Base-by-base conservation (phyloP, 805 yeast genomes). In the Candida orba region DNA sequence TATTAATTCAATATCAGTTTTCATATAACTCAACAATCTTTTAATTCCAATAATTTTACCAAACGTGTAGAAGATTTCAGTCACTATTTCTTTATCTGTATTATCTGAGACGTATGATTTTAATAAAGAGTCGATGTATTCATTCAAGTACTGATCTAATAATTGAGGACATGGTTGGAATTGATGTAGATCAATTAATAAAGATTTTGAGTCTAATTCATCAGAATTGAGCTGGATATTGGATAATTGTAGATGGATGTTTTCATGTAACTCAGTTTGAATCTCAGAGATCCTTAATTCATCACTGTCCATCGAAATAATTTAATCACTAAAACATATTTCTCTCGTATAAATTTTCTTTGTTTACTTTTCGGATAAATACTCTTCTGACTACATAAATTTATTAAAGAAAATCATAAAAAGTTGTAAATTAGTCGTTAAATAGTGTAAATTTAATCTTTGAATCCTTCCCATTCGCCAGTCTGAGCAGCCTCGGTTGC, bases 11-110 rank as follows among this genome's bases (percentile, higher is more conserved):
- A 84, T 74, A 42, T 84, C 81, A 25, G 83, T 77, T 2, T 80
- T 69, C 40, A 87, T 69, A 60, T 75, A 76, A 45, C 71, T 71
- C n/a, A 76, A 63, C 4, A 84, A 66, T 13, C 72, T 66, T 59
- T 84, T 85, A 50, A 76, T 65, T 0, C 86, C 84, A 34, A 91
- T 65, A 8, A 86, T 72, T 54, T 84, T 86, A 23, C 80, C 64
- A 17, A 88, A 61, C 8, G 66, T 67, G 59, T 88, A 89, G 39
- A 82, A 67, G 0, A 78, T 56, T 30, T 63, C 54, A 4, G 46
- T 40, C 1, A 46, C 22, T 2, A 5, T 10, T 3, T 22, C 23
- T 2, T 29, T 49, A 27, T 30, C 45, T 23, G 18, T 13, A 8
- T 36, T 34, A 1, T 15, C 18, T 6, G 32, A 34, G 17, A 62